phyloP scores from a whole-genome alignment of 108 stramenopile genomes.

The Skeletonema tropicum region DNA sequence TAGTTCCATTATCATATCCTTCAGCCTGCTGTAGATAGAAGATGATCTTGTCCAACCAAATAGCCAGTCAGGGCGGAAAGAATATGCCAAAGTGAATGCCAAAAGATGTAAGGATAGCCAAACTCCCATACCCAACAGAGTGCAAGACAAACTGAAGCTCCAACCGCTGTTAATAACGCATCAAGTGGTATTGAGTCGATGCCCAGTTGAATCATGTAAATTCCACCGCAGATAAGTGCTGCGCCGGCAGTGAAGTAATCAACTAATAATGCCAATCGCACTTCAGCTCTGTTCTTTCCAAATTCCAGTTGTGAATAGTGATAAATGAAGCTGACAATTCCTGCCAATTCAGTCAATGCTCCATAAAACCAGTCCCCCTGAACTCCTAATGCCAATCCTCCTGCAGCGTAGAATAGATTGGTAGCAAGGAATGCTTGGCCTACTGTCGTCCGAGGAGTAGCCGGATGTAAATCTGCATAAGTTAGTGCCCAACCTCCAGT shows the following conservation, averaged over 20 bases:
- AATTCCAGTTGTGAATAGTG: slow-evolving; percentile 79
- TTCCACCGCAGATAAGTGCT: slow-evolving; percentile 51
- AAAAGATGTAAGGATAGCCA: slow-evolving; percentile 58
- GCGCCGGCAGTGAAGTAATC: slow-evolving; percentile 73
- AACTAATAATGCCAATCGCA: slow-evolving; percentile 71
- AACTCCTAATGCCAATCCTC: slow-evolving; percentile 52
- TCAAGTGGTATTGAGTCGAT: slow-evolving; percentile 52
- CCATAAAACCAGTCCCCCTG: slow-evolving; percentile 73
- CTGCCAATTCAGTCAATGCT: slow-evolving; percentile 64
- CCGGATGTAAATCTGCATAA: slow-evolving; percentile 81
- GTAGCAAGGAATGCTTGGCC: slow-evolving; percentile 81
- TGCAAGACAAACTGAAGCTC: slow-evolving; percentile 50
- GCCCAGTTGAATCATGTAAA: slow-evolving; percentile 57
- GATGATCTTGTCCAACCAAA: slow-evolving; percentile 61
- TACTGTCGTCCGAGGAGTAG: slow-evolving; percentile 55
- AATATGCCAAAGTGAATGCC: slow-evolving; percentile 85
- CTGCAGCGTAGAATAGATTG: slow-evolving; percentile 73
- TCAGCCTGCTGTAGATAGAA: not conserved
- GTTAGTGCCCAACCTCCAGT: slow-evolving; percentile 74
- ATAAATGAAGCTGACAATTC: slow-evolving; percentile 75
- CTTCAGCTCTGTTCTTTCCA: slow-evolving; percentile 50
- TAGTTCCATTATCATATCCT: not conserved
- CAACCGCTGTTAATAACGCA: slow-evolving; percentile 33
- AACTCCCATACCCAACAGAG: slow-evolving; percentile 82
- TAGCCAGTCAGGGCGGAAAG: slow-evolving; percentile 74